Evolutionary conservation across 2,329 filamentous ascomycete species (phyloP), one percentile per base, ranked within the genome.

Genomic region (Cladobotryum mycophilum): DNA sequence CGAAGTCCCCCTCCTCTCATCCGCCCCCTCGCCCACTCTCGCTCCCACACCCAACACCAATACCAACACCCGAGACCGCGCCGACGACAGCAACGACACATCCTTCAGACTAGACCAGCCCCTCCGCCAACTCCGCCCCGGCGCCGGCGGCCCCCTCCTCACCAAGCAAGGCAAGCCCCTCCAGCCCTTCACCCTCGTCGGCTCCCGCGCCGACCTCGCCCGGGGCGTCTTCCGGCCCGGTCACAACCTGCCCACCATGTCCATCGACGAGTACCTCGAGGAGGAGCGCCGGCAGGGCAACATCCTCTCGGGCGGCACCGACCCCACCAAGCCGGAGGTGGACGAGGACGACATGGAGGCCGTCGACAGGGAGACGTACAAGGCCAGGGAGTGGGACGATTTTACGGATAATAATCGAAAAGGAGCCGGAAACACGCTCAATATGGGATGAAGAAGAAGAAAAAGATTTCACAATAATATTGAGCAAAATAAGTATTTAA

Each of bases 171-270:
- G 93, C 41, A 93, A 89, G 64, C 93, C 93, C 13, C 75, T 97
- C 59, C 83, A 91, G 60, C 92, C 92, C 1, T 97, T 99, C 63
- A 96, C 90, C 1, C 76, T 99, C 18, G 76, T 95, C 4, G 85
- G 86, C 53, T 85, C 78, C 57, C 80, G 93, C 36, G 82, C 89
- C 55, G 84, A 89, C 54, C 69, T 96, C 53, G 81, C 84, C 53
- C 77, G 84, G 52, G 86, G 86, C 3, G 92, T 99, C 1, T 99
- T 99, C 69, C 80, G 88, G 49, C 82, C 89, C 0, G 89, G 93
- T 7, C 93, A 99, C 66, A 96, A 89, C 69, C 72, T 99, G 52
- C 93, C 93, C 1, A 97, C 93, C 3, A 97, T 99, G 93, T 88
- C 83, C 1, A 96, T 99, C 55, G 93, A 99, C 60, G 93, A 99